Evolutionary conservation across 805 yeast species (phyloP).

Genomic region (Zygosaccharomyces siamensis): DNA sequence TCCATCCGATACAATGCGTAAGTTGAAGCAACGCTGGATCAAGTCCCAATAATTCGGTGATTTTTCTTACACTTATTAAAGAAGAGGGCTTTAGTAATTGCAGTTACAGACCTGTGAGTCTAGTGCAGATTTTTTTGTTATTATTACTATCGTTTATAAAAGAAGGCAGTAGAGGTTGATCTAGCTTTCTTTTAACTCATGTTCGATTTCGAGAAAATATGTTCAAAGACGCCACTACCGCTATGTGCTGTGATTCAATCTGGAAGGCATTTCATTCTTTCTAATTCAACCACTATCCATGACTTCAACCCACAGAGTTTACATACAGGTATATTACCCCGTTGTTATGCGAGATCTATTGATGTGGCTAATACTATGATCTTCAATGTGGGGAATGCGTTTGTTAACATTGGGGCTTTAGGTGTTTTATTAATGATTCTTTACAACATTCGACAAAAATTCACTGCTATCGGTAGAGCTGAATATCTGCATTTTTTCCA

Average conservation of each 20-base stretch:
- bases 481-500: slow-evolving; percentile 78
- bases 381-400: slow-evolving; percentile 82
- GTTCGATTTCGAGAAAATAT: slow-evolving; percentile 39
- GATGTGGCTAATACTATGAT: slow-evolving; percentile 87
- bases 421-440: slow-evolving; percentile 62
- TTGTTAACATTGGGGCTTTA: slow-evolving; percentile 74
- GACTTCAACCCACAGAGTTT: slow-evolving; percentile 29
- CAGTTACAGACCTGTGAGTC: too few relatives aligned
- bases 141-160: too few relatives aligned
- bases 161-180: too few relatives aligned
- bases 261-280: slow-evolving; percentile 30
- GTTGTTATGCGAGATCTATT: slow-evolving; percentile 81
- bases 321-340: slow-evolving; percentile 61
- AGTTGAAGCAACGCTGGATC: background rate
- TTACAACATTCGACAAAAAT: slow-evolving; percentile 73
- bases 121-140: too few relatives aligned
- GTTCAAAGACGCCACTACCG: slow-evolving; percentile 68
- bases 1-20: background rate
- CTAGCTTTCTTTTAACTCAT: background rate
- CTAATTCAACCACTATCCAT: slow-evolving; percentile 22
- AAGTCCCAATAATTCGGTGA: background rate
- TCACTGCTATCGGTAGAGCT: slow-evolving; percentile 89
- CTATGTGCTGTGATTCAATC: slow-evolving; percentile 72
- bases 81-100: too few relatives aligned
- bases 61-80: background rate